Evolutionary conservation across 1,139 yeast species (phyloP).

Genomic region (Komagataea norvegica): DNA sequence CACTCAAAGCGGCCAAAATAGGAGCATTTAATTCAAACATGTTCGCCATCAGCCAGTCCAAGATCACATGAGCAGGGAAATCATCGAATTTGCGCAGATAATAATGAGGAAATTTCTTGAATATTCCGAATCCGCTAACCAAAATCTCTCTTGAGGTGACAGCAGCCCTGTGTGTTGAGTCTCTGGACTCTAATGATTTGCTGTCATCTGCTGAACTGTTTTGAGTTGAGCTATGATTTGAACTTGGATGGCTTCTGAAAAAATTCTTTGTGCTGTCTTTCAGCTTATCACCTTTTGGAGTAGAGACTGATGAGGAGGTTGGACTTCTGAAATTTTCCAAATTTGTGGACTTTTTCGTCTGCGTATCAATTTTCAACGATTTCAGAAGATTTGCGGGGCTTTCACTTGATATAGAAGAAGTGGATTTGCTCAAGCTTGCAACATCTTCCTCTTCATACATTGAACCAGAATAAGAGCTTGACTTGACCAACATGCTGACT

Average conservation of each 20-base stretch:
- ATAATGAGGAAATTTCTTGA: constrained; percentile 25
- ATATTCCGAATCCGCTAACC: constrained; percentile 23
- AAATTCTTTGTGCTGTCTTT: constrained; percentile 23
- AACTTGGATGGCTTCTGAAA: constrained; percentile 21
- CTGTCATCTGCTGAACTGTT: constrained; percentile 12
- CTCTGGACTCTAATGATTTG: constrained; percentile 17
- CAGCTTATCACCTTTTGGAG: constrained; percentile 23
- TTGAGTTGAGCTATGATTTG: constrained; percentile 11
- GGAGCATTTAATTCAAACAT: constrained; percentile 23
- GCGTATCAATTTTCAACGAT: constrained; percentile 7
- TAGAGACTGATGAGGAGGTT: constrained; percentile 17
- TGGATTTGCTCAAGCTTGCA: constrained; percentile 15
- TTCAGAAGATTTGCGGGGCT: constrained; percentile 2
- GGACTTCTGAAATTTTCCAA: constrained; percentile 13
- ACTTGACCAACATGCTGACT: constrained; percentile 18
- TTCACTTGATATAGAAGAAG: constrained; percentile 18
- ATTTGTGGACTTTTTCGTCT: constrained; percentile 10
- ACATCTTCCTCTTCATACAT: constrained; percentile 20
- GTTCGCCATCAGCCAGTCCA: constrained; percentile 11
- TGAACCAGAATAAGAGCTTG: constrained; percentile 16
- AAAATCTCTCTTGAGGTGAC: constrained; percentile 25
- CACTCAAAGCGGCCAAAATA: constrained; percentile 24
- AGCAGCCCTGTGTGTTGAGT: constrained; percentile 8
- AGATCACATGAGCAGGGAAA: constrained; percentile 17
- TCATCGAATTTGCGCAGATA: constrained; percentile 20